phyloP scores from a whole-genome alignment of 352 stramenopile species.

The Phytophthora sp. region DNA sequence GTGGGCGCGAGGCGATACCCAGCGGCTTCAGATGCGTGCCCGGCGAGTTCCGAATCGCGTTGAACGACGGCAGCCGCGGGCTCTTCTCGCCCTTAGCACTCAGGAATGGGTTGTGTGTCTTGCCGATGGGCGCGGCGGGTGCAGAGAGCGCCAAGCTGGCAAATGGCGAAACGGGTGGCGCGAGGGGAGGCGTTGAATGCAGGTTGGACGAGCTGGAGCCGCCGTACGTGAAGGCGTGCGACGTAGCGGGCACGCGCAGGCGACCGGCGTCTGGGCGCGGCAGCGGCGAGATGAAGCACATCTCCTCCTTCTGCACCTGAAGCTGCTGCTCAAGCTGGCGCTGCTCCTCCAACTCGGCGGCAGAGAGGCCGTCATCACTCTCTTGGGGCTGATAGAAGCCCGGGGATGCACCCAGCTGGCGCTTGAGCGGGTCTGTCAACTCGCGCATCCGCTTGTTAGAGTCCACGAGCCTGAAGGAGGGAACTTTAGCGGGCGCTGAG shows the following conservation, averaged over 20 bases:
- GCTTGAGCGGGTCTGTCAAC: constrained; percentile 56
- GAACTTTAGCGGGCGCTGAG: constrained; percentile 35
- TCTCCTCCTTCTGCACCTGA: constrained; percentile 76
- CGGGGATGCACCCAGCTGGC: constrained; percentile 25
- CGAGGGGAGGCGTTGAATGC: constrained; percentile 55
- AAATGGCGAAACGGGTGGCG: constrained; percentile 73
- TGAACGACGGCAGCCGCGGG: constrained; percentile 71
- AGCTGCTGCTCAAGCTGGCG: constrained; percentile 78
- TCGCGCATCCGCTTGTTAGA: constrained; percentile 76
- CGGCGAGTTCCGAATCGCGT: constrained; percentile 70
- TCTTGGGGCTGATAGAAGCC: constrained; percentile 35
- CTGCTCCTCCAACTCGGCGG: constrained; percentile 66
- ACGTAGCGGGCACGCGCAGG: constrained; percentile 27
- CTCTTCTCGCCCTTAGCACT: constrained; percentile 65
- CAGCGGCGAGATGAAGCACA: constrained; percentile 71
- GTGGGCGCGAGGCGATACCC: constrained; percentile 62
- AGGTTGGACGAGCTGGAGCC: constrained; percentile 51
- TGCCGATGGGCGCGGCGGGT: constrained; percentile 53
- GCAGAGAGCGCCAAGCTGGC: constrained; percentile 75
- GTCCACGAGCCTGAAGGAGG: constrained; percentile 77
- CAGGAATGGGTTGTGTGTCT: constrained; percentile 68
- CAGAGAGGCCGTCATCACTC: constrained; percentile 50
- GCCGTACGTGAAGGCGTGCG: constrained; percentile 72
- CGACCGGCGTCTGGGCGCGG: constrained; percentile 42
- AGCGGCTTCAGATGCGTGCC: constrained; percentile 57